Conservation (phyloP, 208 protist genomes). For the Trypanosoma theileri region DNA sequence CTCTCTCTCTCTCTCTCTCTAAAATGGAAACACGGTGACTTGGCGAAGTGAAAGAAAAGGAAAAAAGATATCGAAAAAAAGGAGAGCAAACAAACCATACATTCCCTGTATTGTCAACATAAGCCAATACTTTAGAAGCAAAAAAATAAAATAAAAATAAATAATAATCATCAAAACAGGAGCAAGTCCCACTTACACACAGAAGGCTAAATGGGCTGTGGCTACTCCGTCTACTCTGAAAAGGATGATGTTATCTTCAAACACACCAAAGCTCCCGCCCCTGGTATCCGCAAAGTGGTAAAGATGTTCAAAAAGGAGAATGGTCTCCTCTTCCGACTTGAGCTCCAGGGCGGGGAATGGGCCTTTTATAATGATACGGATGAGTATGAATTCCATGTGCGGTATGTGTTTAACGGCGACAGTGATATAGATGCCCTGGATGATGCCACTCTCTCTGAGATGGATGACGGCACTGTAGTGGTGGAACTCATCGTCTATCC, state of each 20-base stretch:
- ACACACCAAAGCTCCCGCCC: slow-evolving; percentile 42
- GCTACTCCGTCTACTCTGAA: slow-evolving; percentile 64
- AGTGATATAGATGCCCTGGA: slow-evolving; percentile 56
- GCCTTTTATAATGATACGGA: slow-evolving; percentile 77
- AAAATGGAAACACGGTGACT: too few species aligned
- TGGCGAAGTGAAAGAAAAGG: too few species aligned
- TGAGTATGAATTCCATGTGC: slow-evolving; percentile 76
- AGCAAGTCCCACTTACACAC: too few species aligned
- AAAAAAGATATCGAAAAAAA: too few species aligned
- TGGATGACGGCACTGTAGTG: slow-evolving; percentile 50
- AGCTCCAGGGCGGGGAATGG: slow-evolving; percentile 65
- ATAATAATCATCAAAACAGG: too few species aligned
- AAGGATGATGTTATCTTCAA: slow-evolving; percentile 76
- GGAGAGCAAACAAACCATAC: too few species aligned
- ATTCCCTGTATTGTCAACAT: too few species aligned
- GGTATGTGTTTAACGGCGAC: slow-evolving; percentile 57
- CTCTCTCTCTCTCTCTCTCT: too few species aligned
- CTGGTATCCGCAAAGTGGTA: slow-evolving; percentile 45
- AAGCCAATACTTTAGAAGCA: too few species aligned
- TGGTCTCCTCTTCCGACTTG: slow-evolving; percentile 64
- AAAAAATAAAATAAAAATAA: too few species aligned
- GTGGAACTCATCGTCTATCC: slow-evolving; percentile 77
- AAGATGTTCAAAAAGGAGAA: slow-evolving; percentile 74
- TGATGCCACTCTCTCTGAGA: slow-evolving; percentile 55
- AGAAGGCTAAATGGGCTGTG: slow-evolving; percentile 58